These are phyloP conservation scores for Leccinum aurantiacum DNA, from an alignment of 768 basidiomycete genomes.

Conservation along the genomic window DNA sequence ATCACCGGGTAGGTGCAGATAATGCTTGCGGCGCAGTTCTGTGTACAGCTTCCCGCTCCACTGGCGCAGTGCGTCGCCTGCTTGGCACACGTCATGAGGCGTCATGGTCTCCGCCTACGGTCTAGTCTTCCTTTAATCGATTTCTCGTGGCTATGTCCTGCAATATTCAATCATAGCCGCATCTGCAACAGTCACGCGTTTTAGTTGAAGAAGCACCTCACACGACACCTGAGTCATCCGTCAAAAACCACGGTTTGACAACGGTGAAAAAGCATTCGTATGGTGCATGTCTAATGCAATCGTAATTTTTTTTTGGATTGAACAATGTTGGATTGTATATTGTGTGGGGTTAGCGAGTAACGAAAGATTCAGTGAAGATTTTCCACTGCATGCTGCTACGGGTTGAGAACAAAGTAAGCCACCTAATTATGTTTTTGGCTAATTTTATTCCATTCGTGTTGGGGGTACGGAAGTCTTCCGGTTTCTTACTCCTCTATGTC, in stretches of 20 bases:
- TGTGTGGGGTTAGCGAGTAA: neutral
- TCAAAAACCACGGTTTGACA: neutral
- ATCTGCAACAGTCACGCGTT: neutral
- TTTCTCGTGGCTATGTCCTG: neutral
- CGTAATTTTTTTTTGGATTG: constrained; percentile 12
- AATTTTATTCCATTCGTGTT: neutral
- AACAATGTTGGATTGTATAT: neutral
- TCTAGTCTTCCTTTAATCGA: neutral
- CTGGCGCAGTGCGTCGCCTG: neutral
- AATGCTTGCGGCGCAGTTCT: neutral
- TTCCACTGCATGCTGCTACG: no score
- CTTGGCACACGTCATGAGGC: neutral
- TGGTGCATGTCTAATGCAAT: neutral
- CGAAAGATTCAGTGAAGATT: no score
- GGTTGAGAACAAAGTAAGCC: no score
- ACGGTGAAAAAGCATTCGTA: no score
- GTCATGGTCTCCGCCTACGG: neutral
- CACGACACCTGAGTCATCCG: neutral
- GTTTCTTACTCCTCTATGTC: no score
- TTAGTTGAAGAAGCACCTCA: neutral
- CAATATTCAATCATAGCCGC: neutral
- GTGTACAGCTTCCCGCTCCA: neutral
- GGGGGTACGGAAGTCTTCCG: no score
- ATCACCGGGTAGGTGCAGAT: neutral
- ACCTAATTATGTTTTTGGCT: no score